phyloP scores from a whole-genome alignment of 768 basidiomycete genomes.

The Albatrellus ellisii region DNA sequence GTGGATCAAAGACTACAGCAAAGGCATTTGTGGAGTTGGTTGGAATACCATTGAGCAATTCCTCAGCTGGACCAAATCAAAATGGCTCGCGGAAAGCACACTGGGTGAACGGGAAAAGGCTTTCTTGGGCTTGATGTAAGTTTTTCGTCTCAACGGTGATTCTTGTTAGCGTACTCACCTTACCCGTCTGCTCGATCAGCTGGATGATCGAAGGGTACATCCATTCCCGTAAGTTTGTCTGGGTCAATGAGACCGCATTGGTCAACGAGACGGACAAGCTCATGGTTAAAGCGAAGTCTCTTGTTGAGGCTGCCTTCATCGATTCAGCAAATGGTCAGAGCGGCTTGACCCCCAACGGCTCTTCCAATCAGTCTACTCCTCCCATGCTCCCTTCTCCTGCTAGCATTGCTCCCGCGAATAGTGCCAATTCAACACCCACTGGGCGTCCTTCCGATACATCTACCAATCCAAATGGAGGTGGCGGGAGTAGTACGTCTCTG shows the following conservation, averaged over 20 bases:
- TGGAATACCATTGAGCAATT: conserved; percentile 63
- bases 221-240: conserved; percentile 34
- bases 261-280: conserved; percentile 12
- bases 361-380: conserved; percentile 27
- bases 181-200: conserved; percentile 28
- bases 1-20: conserved; percentile 63
- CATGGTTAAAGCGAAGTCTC: conserved; percentile 12
- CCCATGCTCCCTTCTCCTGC: conserved; percentile 74
- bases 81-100: conserved; percentile 38
- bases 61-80: conserved; percentile 57
- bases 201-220: conserved; percentile 74
- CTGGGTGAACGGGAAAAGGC: conserved; percentile 38
- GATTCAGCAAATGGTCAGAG: conserved; percentile 10
- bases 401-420: conserved; percentile 51
- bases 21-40: conserved; percentile 39
- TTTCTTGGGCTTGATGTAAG: conserved; percentile 75
- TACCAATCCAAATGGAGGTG: conserved; percentile 14
- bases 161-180: conserved; percentile 21
- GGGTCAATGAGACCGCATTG: conserved; percentile 19
- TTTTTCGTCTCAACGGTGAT: conserved; percentile 9
- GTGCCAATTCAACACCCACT: conserved; percentile 68
- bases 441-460: conserved; percentile 43
- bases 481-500: too few relatives aligned
- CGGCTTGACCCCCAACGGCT: not conserved
- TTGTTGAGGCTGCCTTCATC: conserved; percentile 13